These are phyloP conservation scores for Cerrena zonata DNA, from an alignment of 1,284 basidiomycete species.

Conservation along the genomic window DNA sequence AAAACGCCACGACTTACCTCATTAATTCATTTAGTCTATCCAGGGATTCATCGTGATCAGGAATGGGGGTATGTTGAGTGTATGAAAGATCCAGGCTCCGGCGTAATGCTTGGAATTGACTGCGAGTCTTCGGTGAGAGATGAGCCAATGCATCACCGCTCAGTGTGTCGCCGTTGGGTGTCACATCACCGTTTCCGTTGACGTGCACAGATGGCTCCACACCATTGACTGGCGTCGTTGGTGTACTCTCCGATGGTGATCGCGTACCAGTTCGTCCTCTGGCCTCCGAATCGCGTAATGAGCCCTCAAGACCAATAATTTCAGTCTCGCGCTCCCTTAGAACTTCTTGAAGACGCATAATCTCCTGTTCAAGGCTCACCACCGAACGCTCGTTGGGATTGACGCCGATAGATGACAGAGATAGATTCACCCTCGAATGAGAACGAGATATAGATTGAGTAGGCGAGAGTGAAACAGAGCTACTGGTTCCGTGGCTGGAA, in stretches of 20 bases:
- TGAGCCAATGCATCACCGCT: constrained; percentile 20
- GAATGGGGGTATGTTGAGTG: constrained; percentile 17
- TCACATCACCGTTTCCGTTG: constrained; percentile 15
- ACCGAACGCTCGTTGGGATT: constrained; percentile 63
- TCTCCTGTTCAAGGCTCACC: constrained; percentile 83
- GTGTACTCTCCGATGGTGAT: constrained; percentile 15
- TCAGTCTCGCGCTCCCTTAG: constrained; percentile 84
- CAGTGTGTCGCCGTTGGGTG: constrained; percentile 7
- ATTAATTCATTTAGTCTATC: constrained; percentile 80
- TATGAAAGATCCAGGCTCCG: constrained; percentile 51
- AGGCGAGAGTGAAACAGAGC: constrained; percentile 47
- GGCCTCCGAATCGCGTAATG: constrained; percentile 40
- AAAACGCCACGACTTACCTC: constrained; percentile 50
- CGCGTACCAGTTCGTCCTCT: constrained; percentile 28
- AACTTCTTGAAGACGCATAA: constrained; percentile 84
- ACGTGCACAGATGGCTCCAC: background rate
- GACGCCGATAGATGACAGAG: constrained; percentile 43
- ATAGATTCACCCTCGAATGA: constrained; percentile 50
- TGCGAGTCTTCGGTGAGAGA: constrained; percentile 63
- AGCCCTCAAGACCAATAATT: constrained; percentile 71
- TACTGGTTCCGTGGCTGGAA: constrained; percentile 66
- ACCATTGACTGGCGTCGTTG: constrained; percentile 21
- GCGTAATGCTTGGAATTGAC: constrained; percentile 66
- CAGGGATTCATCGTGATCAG: constrained; percentile 61
- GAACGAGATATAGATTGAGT: constrained; percentile 18